phyloP scores from a whole-genome alignment of 2,329 filamentous ascomycete species.

The Thielaviopsis euricoi region DNA sequence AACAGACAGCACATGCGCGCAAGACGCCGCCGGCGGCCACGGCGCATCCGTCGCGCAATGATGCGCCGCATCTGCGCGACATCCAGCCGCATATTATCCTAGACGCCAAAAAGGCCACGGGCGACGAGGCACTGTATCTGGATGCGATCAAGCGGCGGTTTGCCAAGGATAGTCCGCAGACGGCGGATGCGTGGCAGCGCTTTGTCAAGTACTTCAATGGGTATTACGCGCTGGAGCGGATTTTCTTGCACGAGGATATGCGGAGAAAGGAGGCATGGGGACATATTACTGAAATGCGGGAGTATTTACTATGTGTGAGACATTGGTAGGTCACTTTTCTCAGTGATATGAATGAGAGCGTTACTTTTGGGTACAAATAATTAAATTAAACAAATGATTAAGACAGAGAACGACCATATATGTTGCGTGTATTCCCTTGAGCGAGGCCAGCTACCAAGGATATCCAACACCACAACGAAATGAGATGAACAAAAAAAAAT shows the following conservation, averaged over 20 bases:
- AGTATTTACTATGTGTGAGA: constrained; percentile 48
- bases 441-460: neutral
- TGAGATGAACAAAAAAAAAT: too few species aligned
- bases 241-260: constrained; percentile 69
- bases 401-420: too few species aligned
- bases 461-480: neutral
- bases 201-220: constrained; percentile 84
- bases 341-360: too few species aligned
- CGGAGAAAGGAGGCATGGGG: constrained; percentile 71
- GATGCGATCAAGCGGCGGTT: constrained; percentile 41
- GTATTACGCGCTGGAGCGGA: constrained; percentile 65
- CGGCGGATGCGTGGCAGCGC: constrained; percentile 51
- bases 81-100: constrained; percentile 53
- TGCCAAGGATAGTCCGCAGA: constrained; percentile 22
- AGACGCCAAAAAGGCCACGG: constrained; percentile 62
- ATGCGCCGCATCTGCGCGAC: constrained; percentile 37
- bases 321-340: constrained; percentile 45
- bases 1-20: constrained; percentile 37
- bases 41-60: constrained; percentile 37
- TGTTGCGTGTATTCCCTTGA: too few species aligned
- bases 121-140: constrained; percentile 58
- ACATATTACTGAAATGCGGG: constrained; percentile 45
- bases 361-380: too few species aligned
- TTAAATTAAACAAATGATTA: too few species aligned
- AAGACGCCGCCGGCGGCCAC: constrained; percentile 33